Evolutionary conservation across 768 basidiomycete genomes (phyloP).

Genomic region (Phanerochaete sordida): DNA sequence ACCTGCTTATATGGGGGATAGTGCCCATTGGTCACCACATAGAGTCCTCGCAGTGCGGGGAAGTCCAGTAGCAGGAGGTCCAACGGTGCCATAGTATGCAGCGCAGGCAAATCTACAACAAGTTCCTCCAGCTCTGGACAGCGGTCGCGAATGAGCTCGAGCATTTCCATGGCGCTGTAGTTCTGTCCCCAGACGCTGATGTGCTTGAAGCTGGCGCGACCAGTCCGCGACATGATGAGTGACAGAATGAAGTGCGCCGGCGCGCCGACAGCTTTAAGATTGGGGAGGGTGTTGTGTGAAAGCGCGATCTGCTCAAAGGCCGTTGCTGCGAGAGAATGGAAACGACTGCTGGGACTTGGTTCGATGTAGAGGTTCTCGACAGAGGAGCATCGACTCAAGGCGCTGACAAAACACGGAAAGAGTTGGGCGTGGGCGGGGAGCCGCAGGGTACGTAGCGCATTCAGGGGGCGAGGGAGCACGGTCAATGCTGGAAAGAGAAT

Average conservation of each 20-base stretch:
- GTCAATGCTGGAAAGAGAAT: constrained; percentile 6
- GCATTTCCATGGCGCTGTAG: neutral
- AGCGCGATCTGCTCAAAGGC: neutral
- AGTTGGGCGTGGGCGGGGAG: neutral
- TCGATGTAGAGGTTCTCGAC: constrained; percentile 5
- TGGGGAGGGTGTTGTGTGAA: neutral
- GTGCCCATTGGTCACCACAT: neutral
- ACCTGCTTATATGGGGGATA: neutral
- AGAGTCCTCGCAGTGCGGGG: neutral
- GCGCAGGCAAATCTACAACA: neutral
- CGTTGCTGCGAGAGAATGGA: neutral
- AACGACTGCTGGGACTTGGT: neutral
- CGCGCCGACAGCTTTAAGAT: neutral
- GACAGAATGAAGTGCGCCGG: neutral
- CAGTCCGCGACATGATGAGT: neutral
- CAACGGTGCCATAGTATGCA: neutral
- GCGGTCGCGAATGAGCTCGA: neutral
- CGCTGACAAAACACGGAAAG: constrained; percentile 9
- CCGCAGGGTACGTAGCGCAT: constrained; percentile 1
- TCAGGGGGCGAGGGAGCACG: neutral
- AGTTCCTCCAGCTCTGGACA: constrained; percentile 2
- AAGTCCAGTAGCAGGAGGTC: neutral
- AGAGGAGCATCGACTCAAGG: constrained; percentile 3
- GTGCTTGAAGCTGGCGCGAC: neutral
- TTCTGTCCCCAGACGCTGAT: neutral